Percentiles rank a stretch among this genome's conserved stretches.
Conservation (phyloP, 179 eudicot genomes). For the Spinacia oleracea region DNA sequence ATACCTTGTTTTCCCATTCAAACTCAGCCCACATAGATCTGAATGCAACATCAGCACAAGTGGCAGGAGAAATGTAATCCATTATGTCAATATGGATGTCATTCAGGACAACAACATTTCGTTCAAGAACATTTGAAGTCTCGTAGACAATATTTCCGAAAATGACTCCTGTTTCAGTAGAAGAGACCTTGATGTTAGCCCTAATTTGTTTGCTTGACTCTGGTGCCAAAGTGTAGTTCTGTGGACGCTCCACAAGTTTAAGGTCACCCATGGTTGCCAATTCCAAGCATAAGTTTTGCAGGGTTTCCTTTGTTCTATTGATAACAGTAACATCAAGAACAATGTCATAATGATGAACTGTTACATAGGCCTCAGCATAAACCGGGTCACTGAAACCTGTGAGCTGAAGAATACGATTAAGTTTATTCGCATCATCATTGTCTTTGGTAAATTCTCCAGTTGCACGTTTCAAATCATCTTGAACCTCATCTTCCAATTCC, state of each 20-base stretch:
- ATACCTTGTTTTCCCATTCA: constrained; percentile 99
- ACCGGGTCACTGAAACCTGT: constrained; percentile 98
- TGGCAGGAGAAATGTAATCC: constrained; percentile 96
- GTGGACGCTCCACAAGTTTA: constrained; percentile 96
- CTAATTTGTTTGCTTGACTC: constrained; percentile 95
- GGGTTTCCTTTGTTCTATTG: constrained; percentile 86
- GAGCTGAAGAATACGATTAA: constrained; percentile 94
- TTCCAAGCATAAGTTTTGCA: constrained; percentile 93
- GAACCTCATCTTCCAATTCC: constrained; percentile 83
- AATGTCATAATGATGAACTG: constrained; percentile 81
- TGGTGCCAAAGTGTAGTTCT: constrained; percentile 91
- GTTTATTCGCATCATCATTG: constrained; percentile 76
- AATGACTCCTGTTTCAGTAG: constrained; percentile 93
- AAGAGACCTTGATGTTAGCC: constrained; percentile 91
- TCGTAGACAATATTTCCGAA: constrained; percentile 94
- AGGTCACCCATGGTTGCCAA: constrained; percentile 98
- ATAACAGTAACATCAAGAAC: constrained; percentile 82
- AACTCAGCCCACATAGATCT: constrained; percentile 99
- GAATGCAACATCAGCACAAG: constrained; percentile 88
- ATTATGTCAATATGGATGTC: constrained; percentile 97
- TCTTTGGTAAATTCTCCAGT: constrained; percentile 81
- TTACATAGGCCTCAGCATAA: constrained; percentile 86
- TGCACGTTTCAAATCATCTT: constrained; percentile 76
- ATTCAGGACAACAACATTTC: constrained; percentile 87
- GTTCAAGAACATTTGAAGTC: constrained; percentile 89